These are phyloP conservation scores for Geoglossum glabrum DNA, from an alignment of 495 filamentous ascomycete species.

Conservation along the genomic window DNA sequence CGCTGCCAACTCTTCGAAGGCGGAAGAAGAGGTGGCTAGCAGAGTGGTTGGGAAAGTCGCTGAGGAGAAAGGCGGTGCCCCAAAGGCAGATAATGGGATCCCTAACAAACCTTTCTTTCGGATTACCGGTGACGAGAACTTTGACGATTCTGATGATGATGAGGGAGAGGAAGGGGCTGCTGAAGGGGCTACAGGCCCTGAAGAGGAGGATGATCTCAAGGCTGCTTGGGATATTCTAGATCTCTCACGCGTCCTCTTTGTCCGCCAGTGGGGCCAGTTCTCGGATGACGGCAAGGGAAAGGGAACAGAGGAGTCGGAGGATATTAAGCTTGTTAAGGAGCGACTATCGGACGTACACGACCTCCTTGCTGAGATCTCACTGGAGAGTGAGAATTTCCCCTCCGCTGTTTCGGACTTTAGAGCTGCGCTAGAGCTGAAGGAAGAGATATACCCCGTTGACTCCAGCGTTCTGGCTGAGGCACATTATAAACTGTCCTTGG, in stretches of 20 bases:
- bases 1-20: background rate
- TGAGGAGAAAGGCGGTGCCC: background rate
- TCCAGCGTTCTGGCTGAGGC: constrained; percentile 77
- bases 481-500: constrained; percentile 87
- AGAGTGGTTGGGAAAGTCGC: constrained; percentile 20
- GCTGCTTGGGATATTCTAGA: constrained; percentile 86
- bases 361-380: constrained; percentile 76
- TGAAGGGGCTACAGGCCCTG: constrained; percentile 21
- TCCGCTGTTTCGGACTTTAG: constrained; percentile 64
- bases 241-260: constrained; percentile 63
- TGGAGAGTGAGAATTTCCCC: constrained; percentile 78
- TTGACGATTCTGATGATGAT: constrained; percentile 55
- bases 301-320: constrained; percentile 28
- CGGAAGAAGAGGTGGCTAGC: constrained; percentile 24
- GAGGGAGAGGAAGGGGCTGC: constrained; percentile 29
- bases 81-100: constrained; percentile 20
- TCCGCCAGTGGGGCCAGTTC: constrained; percentile 33
- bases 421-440: constrained; percentile 53
- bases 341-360: constrained; percentile 79
- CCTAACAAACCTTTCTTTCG: constrained; percentile 61
- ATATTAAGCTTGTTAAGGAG: constrained; percentile 44
- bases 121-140: constrained; percentile 87
- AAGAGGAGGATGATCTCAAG: constrained; percentile 72
- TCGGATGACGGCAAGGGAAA: constrained; percentile 30
- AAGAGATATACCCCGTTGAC: constrained; percentile 53